These are phyloP conservation scores for Podaxis sp. DNA, from an alignment of 768 basidiomycete species.

Conservation along the genomic window DNA sequence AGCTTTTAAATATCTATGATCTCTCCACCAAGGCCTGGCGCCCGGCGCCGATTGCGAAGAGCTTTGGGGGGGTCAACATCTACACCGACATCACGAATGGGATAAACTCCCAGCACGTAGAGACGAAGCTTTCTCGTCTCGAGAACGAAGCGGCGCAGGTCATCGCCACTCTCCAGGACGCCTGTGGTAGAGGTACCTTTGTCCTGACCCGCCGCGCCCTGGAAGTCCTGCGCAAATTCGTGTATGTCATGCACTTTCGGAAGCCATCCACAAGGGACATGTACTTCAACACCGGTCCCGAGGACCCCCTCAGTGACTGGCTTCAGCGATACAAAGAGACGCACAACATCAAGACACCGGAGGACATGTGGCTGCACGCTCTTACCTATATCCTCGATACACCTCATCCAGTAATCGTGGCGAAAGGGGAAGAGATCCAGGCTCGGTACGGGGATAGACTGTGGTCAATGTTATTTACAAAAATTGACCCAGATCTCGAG, in stretches of 20 bases:
- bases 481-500: no score
- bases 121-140: conserved; percentile 24
- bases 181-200: conserved; percentile 7
- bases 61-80: conserved; percentile 21
- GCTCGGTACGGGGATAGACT: no score
- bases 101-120: conserved; percentile 24
- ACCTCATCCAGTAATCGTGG: conserved; percentile 20
- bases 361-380: conserved; percentile 23
- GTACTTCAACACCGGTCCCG: conserved; percentile 23
- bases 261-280: conserved; percentile 7
- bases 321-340: conserved; percentile 16
- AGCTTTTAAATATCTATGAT: conserved; percentile 19
- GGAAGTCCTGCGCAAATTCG: conserved; percentile 26
- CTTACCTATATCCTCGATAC: conserved; percentile 27
- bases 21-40: conserved; percentile 15
- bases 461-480: no score
- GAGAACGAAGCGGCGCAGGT: conserved; percentile 22
- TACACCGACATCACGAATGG: conserved; percentile 21
- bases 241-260: conserved; percentile 30
- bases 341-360: conserved; percentile 17
- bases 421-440: no score
- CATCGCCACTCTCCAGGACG: conserved; percentile 16
- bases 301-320: conserved; percentile 18
- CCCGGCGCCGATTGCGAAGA: conserved; percentile 14
- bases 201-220: conserved; percentile 19